Percentiles rank a stretch among this genome's conserved stretches.
These are phyloP conservation scores for Scheffersomyces spartinae DNA, from an alignment of 805 yeast genomes.

Conservation along the genomic window DNA sequence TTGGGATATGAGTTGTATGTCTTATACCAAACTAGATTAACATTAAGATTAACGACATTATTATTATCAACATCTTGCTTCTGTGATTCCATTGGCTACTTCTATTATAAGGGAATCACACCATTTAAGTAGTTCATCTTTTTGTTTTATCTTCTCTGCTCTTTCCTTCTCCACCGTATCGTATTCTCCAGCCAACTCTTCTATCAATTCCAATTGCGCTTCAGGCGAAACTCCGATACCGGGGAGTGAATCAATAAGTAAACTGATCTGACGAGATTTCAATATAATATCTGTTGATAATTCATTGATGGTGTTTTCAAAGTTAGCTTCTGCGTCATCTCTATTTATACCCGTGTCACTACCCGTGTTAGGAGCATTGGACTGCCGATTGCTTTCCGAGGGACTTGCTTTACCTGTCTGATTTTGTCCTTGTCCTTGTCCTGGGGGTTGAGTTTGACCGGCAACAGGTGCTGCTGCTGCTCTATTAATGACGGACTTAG, in stretches of 20 bases:
- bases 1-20: constrained; percentile 36
- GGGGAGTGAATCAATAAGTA: constrained; percentile 80
- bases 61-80: constrained; percentile 14
- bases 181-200: constrained; percentile 49
- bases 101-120: constrained; percentile 57
- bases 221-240: constrained; percentile 81
- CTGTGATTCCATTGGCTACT: constrained; percentile 44
- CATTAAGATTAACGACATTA: not conserved
- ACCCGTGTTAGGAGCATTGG: constrained; percentile 8
- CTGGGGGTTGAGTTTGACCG: constrained; percentile 19
- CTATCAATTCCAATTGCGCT: constrained; percentile 58
- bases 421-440: constrained; percentile 18
- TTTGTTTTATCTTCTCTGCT: constrained; percentile 43
- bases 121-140: constrained; percentile 48
- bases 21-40: not conserved
- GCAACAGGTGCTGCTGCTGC: constrained; percentile 44
- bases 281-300: constrained; percentile 74
- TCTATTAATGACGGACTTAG: constrained; percentile 54
- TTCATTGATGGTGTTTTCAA: constrained; percentile 51
- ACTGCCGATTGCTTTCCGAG: constrained; percentile 4
- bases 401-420: constrained; percentile 6
- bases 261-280: constrained; percentile 77
- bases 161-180: constrained; percentile 48
- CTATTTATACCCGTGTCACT: constrained; percentile 9
- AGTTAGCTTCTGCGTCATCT: constrained; percentile 10